phyloP scores from a whole-genome alignment of 2,329 filamentous ascomycete genomes.

The Cercospora citrullina region DNA sequence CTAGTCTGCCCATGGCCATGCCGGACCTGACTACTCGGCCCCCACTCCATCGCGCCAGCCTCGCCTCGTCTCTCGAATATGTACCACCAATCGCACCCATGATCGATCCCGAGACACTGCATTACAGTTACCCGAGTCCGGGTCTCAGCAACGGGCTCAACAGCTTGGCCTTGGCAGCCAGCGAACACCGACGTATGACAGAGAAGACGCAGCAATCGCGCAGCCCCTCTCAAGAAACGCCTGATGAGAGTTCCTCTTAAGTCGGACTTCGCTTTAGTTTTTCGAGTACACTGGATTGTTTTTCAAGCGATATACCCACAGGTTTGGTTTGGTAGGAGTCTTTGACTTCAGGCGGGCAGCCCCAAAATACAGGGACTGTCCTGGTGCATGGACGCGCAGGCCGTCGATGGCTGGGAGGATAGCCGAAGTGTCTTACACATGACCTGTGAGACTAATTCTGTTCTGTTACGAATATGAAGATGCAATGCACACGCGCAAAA shows the following conservation, averaged over 20 bases:
- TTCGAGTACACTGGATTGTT: constrained; percentile 16
- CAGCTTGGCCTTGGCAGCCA: constrained; percentile 41
- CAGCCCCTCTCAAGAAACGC: constrained; percentile 28
- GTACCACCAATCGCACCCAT: constrained; percentile 34
- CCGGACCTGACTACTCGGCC: constrained; percentile 37
- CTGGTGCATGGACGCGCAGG: not conserved
- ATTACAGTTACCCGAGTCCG: constrained; percentile 42
- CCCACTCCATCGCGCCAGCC: constrained; percentile 37
- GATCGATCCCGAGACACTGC: constrained; percentile 38
- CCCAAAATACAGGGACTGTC: constrained; percentile 3
- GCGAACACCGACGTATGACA: constrained; percentile 38
- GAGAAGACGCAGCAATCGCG: constrained; percentile 31
- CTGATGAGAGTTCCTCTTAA: constrained; percentile 22
- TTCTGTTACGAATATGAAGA: constrained; percentile 6
- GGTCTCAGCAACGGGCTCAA: constrained; percentile 42
- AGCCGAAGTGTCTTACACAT: not conserved
- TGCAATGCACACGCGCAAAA: not conserved
- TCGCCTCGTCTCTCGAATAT: constrained; percentile 39
- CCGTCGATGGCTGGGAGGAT: not conserved
- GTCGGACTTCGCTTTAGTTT: not conserved
- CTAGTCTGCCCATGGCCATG: constrained; percentile 38
- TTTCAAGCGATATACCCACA: constrained; percentile 23
- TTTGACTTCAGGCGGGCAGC: not conserved
- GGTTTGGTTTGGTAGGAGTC: constrained; percentile 15
- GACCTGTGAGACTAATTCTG: not conserved